These are phyloP conservation scores for Tilletia caries DNA, from an alignment of 1,284 basidiomycete species.

Conservation along the genomic window DNA sequence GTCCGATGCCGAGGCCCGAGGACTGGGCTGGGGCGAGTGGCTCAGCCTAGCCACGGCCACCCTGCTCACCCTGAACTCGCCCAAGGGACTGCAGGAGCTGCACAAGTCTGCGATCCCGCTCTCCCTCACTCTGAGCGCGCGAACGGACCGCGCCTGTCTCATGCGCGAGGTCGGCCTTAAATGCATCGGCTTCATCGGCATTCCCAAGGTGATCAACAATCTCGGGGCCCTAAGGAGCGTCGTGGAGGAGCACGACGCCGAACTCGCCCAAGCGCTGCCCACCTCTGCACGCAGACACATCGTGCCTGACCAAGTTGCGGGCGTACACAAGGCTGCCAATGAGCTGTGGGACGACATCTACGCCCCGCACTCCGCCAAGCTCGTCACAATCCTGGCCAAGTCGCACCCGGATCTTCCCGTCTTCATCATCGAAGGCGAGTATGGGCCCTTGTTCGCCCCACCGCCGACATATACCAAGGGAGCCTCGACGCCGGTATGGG, in stretches of 20 bases:
- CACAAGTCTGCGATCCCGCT: slow-evolving; percentile 69
- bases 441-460: slow-evolving; percentile 78
- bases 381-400: slow-evolving; percentile 77
- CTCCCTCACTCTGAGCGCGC: slow-evolving; percentile 61
- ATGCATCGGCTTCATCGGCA: slow-evolving; percentile 85
- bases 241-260: slow-evolving; percentile 38
- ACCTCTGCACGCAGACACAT: slow-evolving; percentile 40
- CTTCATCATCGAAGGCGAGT: slow-evolving; percentile 85
- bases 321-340: slow-evolving; percentile 38
- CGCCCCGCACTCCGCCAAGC: slow-evolving; percentile 79
- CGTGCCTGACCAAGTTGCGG: slow-evolving; percentile 25
- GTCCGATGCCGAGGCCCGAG: slow-evolving; percentile 64
- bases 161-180: slow-evolving; percentile 93
- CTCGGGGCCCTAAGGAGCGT: slow-evolving; percentile 47
- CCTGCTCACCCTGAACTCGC: slow-evolving; percentile 75
- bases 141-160: slow-evolving; percentile 65
- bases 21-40: slow-evolving; percentile 71
- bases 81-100: slow-evolving; percentile 71
- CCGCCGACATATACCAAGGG: slow-evolving; percentile 59
- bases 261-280: slow-evolving; percentile 38
- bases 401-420: slow-evolving; percentile 66
- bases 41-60: slow-evolving; percentile 79
- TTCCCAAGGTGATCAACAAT: slow-evolving; percentile 64
- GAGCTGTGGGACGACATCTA: slow-evolving; percentile 81
- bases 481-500: slow-evolving; percentile 52